Evolutionary conservation across 1,284 basidiomycete species (phyloP), one percentile per base, ranked within the genome.

Genomic region (Lentinula novae-zelandiae): DNA sequence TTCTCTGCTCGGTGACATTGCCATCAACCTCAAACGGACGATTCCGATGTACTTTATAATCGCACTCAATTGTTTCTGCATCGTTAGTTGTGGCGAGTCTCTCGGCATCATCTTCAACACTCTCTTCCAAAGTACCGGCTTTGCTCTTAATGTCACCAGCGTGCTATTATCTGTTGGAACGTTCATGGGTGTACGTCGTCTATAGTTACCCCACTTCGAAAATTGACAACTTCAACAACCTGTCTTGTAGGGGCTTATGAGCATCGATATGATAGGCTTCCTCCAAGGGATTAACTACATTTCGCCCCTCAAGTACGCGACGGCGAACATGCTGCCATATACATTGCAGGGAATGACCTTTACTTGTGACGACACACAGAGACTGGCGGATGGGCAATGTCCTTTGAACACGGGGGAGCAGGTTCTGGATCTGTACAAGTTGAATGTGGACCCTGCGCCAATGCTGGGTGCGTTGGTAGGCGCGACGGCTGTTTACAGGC

Each of bases 71-170:
- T 58, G 58, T 36, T 55, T 64, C 39, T 60, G 58, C 20, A 64
- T 64, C 34, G 63, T 64, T 33, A 62, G 48, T 34, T 59, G 58
- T n/a, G 63, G 63, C 33, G 63, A 64, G 52, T 63, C 62, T 17
- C 52, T 64, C 10, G 63, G 61, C 15, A 64, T 64, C 53, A 63
- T 64, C 13, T 64, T 64, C 58, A 64, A 64, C 38, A 64, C 63
- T 12, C 55, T 64, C 10, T 63, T 62, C 38, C 53, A 58, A 34
- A 64, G 56, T 38, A 64, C 63, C 3, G 63, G 63, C 4, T 60
- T 64, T 40, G 63, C 63, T 22, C 36, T 64, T 15, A 64, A 64
- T 40, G 48, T 63, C 8, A 64, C 62, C 38, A 62, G 49, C 36
- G 58, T 62, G 9, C 33, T 64, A 1, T 20, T 64, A 15, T 48